These are phyloP conservation scores for Amyloporia xantha DNA, from an alignment of 768 basidiomycete species.

Conservation along the genomic window DNA sequence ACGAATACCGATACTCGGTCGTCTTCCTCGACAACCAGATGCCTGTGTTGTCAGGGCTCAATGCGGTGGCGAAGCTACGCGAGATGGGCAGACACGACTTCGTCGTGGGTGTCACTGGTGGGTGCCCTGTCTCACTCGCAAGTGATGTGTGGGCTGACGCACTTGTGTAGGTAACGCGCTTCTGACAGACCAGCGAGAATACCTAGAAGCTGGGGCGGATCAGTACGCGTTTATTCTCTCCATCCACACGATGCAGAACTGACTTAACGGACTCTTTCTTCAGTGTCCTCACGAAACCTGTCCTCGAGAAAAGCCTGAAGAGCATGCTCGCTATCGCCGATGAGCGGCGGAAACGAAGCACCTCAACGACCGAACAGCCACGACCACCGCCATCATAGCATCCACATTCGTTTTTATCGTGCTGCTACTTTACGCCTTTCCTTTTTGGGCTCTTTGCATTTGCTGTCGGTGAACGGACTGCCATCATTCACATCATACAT, in stretches of 20 bases:
- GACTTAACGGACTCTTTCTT: too few relatives aligned
- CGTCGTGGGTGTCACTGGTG: slow-evolving; percentile 77
- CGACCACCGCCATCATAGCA: slow-evolving; percentile 5
- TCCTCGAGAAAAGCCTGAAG: slow-evolving; percentile 48
- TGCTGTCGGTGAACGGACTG: not conserved
- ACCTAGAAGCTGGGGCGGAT: slow-evolving; percentile 69
- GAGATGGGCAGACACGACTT: slow-evolving; percentile 63
- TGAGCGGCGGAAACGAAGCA: slow-evolving; percentile 29
- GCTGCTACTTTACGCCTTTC: not conserved
- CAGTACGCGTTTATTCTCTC: slow-evolving; percentile 37
- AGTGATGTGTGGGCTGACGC: not conserved
- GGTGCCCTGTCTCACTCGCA: slow-evolving; percentile 12
- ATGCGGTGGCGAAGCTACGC: slow-evolving; percentile 58
- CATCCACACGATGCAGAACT: not conserved
- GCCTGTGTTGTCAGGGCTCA: slow-evolving; percentile 73
- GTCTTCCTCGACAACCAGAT: slow-evolving; percentile 73
- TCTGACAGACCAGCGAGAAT: slow-evolving; percentile 64
- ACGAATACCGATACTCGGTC: slow-evolving; percentile 32
- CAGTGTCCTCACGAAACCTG: slow-evolving; percentile 77
- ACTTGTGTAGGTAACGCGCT: slow-evolving; percentile 20
- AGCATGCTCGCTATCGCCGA: slow-evolving; percentile 36
- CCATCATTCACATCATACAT: not conserved
- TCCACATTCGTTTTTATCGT: not conserved
- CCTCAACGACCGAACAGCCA: slow-evolving; percentile 5
- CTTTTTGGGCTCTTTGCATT: not conserved